Percentiles rank a stretch among this genome's conserved stretches.
Conservation (phyloP, 2,329 filamentous ascomycete genomes). For the Plenodomus biglobosus region DNA sequence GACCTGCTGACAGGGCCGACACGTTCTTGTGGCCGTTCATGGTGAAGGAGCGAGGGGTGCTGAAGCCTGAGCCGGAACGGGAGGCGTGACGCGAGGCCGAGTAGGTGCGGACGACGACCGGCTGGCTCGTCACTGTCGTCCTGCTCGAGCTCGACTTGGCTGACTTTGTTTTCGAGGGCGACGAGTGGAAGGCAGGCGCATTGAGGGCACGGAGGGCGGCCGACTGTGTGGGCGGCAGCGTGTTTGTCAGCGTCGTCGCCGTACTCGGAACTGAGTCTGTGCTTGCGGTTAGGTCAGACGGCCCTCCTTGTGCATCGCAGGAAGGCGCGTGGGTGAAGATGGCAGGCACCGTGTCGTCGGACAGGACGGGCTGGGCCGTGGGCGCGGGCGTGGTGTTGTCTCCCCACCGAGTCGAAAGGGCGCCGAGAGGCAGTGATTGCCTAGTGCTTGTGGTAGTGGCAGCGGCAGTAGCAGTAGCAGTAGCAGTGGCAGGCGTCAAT, state of each 20-base stretch:
- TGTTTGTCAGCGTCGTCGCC: conserved; percentile 42
- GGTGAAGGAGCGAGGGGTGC: conserved; percentile 34
- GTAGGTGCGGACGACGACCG: conserved; percentile 49
- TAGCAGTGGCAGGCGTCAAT: conserved; percentile 41
- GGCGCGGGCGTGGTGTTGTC: conserved; percentile 24
- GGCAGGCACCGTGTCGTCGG: conserved; percentile 20
- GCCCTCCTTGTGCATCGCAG: conserved; percentile 29
- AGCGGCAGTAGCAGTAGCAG: no score
- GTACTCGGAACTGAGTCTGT: conserved; percentile 39
- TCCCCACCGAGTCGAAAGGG: conserved; percentile 37
- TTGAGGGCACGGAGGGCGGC: conserved; percentile 44
- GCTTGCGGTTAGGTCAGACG: conserved; percentile 36
- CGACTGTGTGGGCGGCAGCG: conserved; percentile 41
- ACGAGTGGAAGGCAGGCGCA: conserved; percentile 42
- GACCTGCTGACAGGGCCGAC: conserved; percentile 36
- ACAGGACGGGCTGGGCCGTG: conserved; percentile 13
- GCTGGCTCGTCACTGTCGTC: conserved; percentile 46
- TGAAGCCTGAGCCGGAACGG: conserved; percentile 36
- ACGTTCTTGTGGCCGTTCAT: conserved; percentile 33
- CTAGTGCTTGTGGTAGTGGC: conserved; percentile 34
- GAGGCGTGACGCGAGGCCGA: conserved; percentile 40
- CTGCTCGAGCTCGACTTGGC: conserved; percentile 44
- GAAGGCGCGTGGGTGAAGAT: conserved; percentile 37
- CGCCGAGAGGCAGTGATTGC: conserved; percentile 37
- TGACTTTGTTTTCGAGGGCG: conserved; percentile 34